Conservation (phyloP, 257 asterid species). For the Verbascum thapsus region DNA sequence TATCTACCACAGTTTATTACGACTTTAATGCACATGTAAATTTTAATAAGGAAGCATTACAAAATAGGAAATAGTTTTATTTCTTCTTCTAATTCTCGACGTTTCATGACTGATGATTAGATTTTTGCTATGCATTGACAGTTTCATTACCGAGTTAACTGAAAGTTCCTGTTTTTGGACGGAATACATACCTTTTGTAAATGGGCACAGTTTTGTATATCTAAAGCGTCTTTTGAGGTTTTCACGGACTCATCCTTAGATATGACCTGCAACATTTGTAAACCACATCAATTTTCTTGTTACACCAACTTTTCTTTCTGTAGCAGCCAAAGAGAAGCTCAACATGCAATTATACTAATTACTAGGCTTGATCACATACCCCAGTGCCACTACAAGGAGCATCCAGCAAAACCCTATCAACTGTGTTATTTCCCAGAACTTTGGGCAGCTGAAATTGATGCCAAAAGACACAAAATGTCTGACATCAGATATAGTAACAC, state of each 20-base stretch:
- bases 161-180: background rate
- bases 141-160: background rate
- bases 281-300: conserved; percentile 21
- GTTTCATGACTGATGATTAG: conserved; percentile 6
- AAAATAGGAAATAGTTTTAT: background rate
- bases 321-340: background rate
- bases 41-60: conserved; percentile 8
- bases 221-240: conserved; percentile 78
- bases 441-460: conserved; percentile 70
- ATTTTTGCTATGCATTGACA: conserved; percentile 9
- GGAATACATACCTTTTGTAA: conserved; percentile 72
- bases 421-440: conserved; percentile 72
- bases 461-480: conserved; percentile 1
- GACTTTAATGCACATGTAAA: conserved; percentile 6
- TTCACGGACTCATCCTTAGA: conserved; percentile 93
- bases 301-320: too few relatives aligned
- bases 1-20: background rate
- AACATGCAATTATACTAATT: conserved; percentile 23
- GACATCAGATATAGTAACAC: too few relatives aligned
- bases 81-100: background rate
- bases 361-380: conserved; percentile 47
- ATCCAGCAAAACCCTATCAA: conserved; percentile 90
- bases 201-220: conserved; percentile 73
- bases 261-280: conserved; percentile 62
- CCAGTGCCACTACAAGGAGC: conserved; percentile 99